Evolutionary conservation across 139 green algal species (phyloP), one percentile per base, ranked within the genome.

Genomic region (Asterochloris sp.): DNA sequence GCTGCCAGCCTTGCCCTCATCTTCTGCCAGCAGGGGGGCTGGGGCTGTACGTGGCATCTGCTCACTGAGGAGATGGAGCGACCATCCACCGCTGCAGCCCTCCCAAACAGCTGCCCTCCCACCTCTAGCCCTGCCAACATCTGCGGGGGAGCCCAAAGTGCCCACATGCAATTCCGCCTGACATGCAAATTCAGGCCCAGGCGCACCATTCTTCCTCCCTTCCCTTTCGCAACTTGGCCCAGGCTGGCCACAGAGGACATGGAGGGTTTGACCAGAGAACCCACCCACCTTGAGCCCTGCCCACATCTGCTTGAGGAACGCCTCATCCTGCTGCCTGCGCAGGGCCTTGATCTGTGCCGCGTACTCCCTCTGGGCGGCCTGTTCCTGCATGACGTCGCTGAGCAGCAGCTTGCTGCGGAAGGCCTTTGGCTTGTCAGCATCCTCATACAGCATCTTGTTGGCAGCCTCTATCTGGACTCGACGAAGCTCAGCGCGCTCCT

Each of bases 391-490:
- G 16, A 93, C 90, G 60, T 96, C 92, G 47, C 85, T 88, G 60
- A 92, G 86, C 74, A 95, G 81, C 83, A 95, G 80, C 69, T 71
- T 83, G 73, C 79, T 82, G 81, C 92, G 88, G 63, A 94, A 87
- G 17, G 78, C 79, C 79, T 92, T 92, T 0, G 89, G 87, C 9
- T 85, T 76, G 81, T 96, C 92, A 10, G 89, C 92, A 13, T 93
- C 85, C 38, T 95, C 90, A 80, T 92, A 94, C 21, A 96, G 85
- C 82, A 94, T 93, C 74, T 94, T 94, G 81, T 96, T 96, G 11
- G 92, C 91, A 11, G 89, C 85, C 85, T 94, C 89, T 26, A 95
- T 91, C 68, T 91, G 86, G 73, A 89, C 68, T 10, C 89, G 83
- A 0, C 92, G 87, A 23, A 88, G 68, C 77, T 94, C 92, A 13